Evolutionary conservation across 345 rosid species (phyloP).

Genomic region (Cardamine occulta): DNA sequence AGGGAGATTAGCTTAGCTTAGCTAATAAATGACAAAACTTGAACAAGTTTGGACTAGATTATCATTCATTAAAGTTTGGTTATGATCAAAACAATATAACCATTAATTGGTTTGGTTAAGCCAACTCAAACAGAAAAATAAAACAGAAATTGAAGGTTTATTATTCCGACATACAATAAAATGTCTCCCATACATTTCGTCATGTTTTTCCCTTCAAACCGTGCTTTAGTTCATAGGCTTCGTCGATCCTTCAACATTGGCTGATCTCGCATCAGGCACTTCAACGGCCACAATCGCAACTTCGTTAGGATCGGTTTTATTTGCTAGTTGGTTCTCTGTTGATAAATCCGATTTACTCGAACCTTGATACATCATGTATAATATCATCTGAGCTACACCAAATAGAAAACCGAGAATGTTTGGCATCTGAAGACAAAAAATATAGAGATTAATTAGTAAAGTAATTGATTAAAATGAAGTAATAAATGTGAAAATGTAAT

Average conservation of each 20-base stretch:
- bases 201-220: conserved; percentile 11
- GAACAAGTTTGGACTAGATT: neutral
- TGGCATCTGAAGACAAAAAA: conserved; percentile 26
- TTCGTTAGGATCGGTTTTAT: conserved; percentile 9
- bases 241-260: conserved; percentile 26
- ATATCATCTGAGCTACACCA: conserved; percentile 74
- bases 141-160: neutral
- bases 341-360: conserved; percentile 35
- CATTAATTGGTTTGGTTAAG: conserved; percentile 13
- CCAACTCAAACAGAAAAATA: conserved; percentile 14
- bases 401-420: conserved; percentile 39
- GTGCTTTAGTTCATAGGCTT: conserved; percentile 22
- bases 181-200: neutral
- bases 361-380: conserved; percentile 64
- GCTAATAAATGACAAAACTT: neutral
- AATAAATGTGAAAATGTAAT: conserved; percentile 38
- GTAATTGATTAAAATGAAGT: neutral
- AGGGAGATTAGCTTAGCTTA: neutral
- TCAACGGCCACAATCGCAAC: conserved; percentile 35
- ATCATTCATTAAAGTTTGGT: conserved; percentile 12
- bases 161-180: conserved; percentile 31
- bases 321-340: conserved; percentile 19
- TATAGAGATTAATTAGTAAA: neutral
- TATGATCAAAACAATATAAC: conserved; percentile 26
- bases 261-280: conserved; percentile 11